Base-by-base conservation (phyloP, 2,329 filamentous ascomycete species). In the Fusarium kyushuense region DNA sequence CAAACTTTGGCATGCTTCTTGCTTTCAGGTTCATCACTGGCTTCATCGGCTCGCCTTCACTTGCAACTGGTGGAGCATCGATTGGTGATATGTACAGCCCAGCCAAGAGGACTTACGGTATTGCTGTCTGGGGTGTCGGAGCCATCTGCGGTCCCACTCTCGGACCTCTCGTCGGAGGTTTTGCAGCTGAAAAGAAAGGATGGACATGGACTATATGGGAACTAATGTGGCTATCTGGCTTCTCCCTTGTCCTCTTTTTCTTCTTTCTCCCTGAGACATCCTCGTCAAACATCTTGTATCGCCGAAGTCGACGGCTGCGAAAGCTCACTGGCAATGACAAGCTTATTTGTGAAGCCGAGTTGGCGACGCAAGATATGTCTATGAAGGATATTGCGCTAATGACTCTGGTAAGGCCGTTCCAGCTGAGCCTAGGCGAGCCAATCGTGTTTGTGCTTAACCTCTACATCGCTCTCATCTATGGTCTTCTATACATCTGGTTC, bases 1-100 rank as follows among this genome's bases (percentile, higher is more conserved):
- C 83, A 32, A 86, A 86, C 74, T 85, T 88, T 45, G 77, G 81
- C 2, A 83, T 84, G 2, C 77, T 90, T 9, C 76, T 88, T 21
- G 84, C 85, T 1, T 76, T 84, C 9, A 81, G 85, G 2, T 86
- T 85, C 70, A 67, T 87, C 23, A 82, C 82, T 7, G 85, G 84
- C 1, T 85, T 86, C 74, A 80, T 74, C 23, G 78, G 76, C 0
- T 74, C 72, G 3, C 77, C 77, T 0, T 69, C 54, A 2, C 33
- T 56, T 6, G 54, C 54, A 11, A 56, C 54, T 0, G 54, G 45
- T 21, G 45, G 54, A 17, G 54, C 54, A 19, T 56, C 54, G 3
- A 56, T 56, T 27, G 54, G 54, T 9, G 54, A 56, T 3, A 56
- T 56, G 54, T 54, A 58, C 17, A 58, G n/a, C 4, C 54, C 54